phyloP scores from a whole-genome alignment of 2,329 filamentous ascomycete species.

The Eutypa lata region DNA sequence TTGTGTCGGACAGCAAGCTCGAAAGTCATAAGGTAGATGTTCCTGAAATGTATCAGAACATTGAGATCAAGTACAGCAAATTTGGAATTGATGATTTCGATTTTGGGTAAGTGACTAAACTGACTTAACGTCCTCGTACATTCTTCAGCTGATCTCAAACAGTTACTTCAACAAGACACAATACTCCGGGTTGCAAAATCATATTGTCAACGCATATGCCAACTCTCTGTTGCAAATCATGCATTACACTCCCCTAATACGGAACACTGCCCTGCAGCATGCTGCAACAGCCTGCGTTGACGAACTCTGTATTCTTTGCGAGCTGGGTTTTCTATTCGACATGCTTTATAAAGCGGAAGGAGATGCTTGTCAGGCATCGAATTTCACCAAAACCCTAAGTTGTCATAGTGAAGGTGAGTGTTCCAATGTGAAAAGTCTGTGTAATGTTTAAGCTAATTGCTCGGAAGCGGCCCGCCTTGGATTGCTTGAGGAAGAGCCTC shows the following conservation, averaged over 20 bases:
- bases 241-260: constrained; percentile 82
- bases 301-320: constrained; percentile 85
- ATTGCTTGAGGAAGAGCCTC: constrained; percentile 79
- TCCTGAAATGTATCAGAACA: constrained; percentile 83
- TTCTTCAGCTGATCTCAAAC: constrained; percentile 5
- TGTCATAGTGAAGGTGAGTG: constrained; percentile 69
- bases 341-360: constrained; percentile 97
- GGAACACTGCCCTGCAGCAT: constrained; percentile 86
- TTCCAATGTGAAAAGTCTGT: neutral
- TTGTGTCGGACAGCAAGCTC: constrained; percentile 65
- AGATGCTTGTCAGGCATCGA: constrained; percentile 93
- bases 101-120: constrained; percentile 64
- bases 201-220: constrained; percentile 95
- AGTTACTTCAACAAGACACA: constrained; percentile 93
- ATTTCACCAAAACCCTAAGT: constrained; percentile 86
- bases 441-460: constrained; percentile 16
- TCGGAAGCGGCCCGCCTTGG: constrained; percentile 65
- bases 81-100: constrained; percentile 99
- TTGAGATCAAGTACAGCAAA: constrained; percentile 98
- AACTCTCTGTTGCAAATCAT: constrained; percentile 89
- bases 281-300: constrained; percentile 79
- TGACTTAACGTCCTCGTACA: neutral
- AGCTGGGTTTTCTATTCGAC: constrained; percentile 92
- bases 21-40: constrained; percentile 78
- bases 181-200: constrained; percentile 90